Evolutionary conservation across 2,329 filamentous ascomycete genomes (phyloP).

Genomic region (Verticillium nonalfalfae): DNA sequence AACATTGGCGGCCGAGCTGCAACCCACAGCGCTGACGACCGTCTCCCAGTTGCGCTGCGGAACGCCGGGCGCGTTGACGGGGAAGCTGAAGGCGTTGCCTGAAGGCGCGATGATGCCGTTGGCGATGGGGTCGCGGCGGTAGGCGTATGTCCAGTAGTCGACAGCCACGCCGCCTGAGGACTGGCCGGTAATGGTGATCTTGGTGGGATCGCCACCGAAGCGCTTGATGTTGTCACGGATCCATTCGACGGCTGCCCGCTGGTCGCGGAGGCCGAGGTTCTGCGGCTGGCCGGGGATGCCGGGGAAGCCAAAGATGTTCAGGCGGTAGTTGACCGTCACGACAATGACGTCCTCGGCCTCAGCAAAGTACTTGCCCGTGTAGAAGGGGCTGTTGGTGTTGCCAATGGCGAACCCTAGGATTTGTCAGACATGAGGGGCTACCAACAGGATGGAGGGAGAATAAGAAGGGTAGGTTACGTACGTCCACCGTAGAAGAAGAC

Average conservation of each 20-base stretch:
- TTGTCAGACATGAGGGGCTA: neutral
- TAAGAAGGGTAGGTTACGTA: neutral
- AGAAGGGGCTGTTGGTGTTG: conserved; percentile 27
- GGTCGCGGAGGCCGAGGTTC: conserved; percentile 43
- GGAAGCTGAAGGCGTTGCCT: conserved; percentile 38
- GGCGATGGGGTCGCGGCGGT: conserved; percentile 41
- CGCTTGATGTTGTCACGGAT: conserved; percentile 33
- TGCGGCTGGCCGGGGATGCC: conserved; percentile 18
- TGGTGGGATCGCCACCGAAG: conserved; percentile 36
- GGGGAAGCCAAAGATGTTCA: conserved; percentile 35
- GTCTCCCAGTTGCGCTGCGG: conserved; percentile 34
- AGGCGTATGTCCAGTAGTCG: conserved; percentile 43
- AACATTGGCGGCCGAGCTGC: conserved; percentile 19
- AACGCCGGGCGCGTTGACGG: conserved; percentile 24
- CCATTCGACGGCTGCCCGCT: conserved; percentile 44
- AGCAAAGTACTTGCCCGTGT: conserved; percentile 35
- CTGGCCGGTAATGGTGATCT: conserved; percentile 35
- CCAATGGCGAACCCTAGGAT: conserved; percentile 18
- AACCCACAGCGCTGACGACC: conserved; percentile 30
- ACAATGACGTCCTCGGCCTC: conserved; percentile 35
- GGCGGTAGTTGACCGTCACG: conserved; percentile 39
- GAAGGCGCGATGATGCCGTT: conserved; percentile 38
- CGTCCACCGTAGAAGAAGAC: conserved; percentile 30
- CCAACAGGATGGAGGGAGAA: too few relatives aligned
- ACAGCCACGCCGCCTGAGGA: conserved; percentile 35